Percentiles rank a stretch among this genome's conserved stretches.
Conservation (phyloP, 441 rosid species). For the Caryocar brasiliense region DNA sequence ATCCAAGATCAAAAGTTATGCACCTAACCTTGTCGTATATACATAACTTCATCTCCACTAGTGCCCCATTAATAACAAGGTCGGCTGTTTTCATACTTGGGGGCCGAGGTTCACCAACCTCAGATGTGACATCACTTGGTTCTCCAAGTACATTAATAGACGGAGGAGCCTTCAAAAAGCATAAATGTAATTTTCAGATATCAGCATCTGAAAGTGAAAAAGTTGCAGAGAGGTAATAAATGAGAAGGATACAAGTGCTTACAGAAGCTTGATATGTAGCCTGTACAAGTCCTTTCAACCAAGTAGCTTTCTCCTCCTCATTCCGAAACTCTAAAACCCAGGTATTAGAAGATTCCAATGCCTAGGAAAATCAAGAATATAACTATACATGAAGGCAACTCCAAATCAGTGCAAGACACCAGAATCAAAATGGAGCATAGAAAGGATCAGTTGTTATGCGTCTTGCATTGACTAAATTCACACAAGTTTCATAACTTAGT, state of each 20-base stretch:
- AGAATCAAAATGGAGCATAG: background rate
- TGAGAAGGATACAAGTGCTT: constrained; percentile 16
- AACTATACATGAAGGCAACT: background rate
- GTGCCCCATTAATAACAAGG: constrained; percentile 77
- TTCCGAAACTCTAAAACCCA: constrained; percentile 80
- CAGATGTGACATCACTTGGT: constrained; percentile 26
- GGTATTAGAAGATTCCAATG: constrained; percentile 85
- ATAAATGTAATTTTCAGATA: constrained; percentile 14
- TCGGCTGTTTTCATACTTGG: constrained; percentile 54
- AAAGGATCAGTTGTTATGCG: background rate
- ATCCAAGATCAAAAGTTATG: background rate
- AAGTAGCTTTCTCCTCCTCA: constrained; percentile 63
- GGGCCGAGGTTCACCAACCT: constrained; percentile 35
- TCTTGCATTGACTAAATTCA: too few species aligned
- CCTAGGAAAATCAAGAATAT: constrained; percentile 34
- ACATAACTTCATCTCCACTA: constrained; percentile 71
- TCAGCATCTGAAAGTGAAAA: constrained; percentile 7
- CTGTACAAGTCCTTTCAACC: constrained; percentile 83
- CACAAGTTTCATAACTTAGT: too few species aligned
- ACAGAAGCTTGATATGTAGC: constrained; percentile 98
- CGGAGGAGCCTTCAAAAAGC: constrained; percentile 51
- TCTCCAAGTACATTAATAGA: constrained; percentile 61
- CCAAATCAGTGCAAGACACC: constrained; percentile 3
- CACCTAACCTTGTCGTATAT: constrained; percentile 83
- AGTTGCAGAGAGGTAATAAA: background rate